Evolutionary conservation across 2,329 filamentous ascomycete species (phyloP).

Genomic region (Helminthosporium solani): DNA sequence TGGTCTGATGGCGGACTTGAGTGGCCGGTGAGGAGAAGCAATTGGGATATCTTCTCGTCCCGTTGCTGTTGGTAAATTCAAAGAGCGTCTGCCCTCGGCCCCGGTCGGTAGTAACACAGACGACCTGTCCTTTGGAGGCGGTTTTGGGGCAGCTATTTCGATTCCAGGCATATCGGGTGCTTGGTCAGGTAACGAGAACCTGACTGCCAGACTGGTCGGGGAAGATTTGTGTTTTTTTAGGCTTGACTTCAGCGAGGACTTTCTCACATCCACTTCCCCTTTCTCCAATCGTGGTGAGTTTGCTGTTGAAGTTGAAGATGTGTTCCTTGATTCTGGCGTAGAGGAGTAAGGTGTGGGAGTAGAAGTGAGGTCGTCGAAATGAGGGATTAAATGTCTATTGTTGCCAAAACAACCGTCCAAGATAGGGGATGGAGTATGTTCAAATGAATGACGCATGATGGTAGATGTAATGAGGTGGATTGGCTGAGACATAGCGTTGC

Average conservation of each 20-base stretch:
- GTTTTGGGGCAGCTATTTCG: neutral
- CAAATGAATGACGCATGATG: constrained; percentile 9
- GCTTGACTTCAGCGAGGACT: constrained; percentile 24
- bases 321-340: constrained; percentile 15
- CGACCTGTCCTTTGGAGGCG: neutral
- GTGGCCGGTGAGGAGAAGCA: neutral
- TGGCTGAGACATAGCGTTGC: constrained; percentile 12
- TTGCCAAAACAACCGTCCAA: constrained; percentile 1
- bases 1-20: constrained; percentile 3
- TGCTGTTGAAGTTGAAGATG: constrained; percentile 14
- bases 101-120: neutral
- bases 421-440: constrained; percentile 8
- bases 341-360: constrained; percentile 3
- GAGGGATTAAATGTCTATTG: neutral
- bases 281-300: neutral
- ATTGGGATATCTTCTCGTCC: neutral
- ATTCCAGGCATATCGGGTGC: constrained; percentile 4
- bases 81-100: neutral
- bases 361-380: neutral
- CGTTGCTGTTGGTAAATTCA: neutral
- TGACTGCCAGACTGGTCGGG: constrained; percentile 21
- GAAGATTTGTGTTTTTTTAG: constrained; percentile 23
- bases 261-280: constrained; percentile 8
- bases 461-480: constrained; percentile 5
- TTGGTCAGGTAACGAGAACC: constrained; percentile 25